These are phyloP conservation scores for Epichloe sp. DNA, from an alignment of 2,329 filamentous ascomycete genomes.

Conservation along the genomic window DNA sequence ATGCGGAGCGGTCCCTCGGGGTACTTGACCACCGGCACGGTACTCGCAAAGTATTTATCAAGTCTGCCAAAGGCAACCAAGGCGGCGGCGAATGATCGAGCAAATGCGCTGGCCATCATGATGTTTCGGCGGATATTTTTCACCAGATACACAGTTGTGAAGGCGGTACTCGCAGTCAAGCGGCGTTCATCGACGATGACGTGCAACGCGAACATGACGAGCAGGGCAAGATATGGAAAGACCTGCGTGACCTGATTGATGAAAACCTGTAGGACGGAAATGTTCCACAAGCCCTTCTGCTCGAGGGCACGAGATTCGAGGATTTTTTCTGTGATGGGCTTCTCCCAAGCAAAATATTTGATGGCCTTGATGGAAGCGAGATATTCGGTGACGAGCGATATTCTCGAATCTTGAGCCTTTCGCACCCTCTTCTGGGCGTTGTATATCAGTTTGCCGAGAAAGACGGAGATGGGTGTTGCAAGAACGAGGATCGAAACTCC, in stretches of 20 bases:
- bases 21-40: slow-evolving; percentile 33
- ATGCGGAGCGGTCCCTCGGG: slow-evolving; percentile 32
- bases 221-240: slow-evolving; percentile 37
- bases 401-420: slow-evolving; percentile 40
- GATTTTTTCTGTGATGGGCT: slow-evolving; percentile 36
- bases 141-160: slow-evolving; percentile 41
- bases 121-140: slow-evolving; percentile 40
- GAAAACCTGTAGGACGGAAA: slow-evolving; percentile 32
- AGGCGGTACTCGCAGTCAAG: slow-evolving; percentile 42
- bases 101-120: slow-evolving; percentile 32
- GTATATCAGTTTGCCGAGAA: slow-evolving; percentile 36
- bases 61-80: slow-evolving; percentile 35
- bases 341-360: slow-evolving; percentile 50
- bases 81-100: slow-evolving; percentile 21
- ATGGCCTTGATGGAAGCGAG: slow-evolving; percentile 43
- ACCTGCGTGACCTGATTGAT: slow-evolving; percentile 37
- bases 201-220: slow-evolving; percentile 41
- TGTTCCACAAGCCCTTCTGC: slow-evolving; percentile 40
- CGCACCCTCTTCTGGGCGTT: slow-evolving; percentile 37
- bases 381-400: slow-evolving; percentile 45
- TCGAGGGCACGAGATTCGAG: slow-evolving; percentile 35
- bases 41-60: slow-evolving; percentile 40
- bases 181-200: slow-evolving; percentile 32
- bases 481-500: slow-evolving; percentile 35
- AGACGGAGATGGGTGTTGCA: slow-evolving; percentile 35